A percentile compares a stretch with the other conserved stretches of the same genome.
Conservation (phyloP, 768 basidiomycete species). For the Auricularia heimuer region DNA sequence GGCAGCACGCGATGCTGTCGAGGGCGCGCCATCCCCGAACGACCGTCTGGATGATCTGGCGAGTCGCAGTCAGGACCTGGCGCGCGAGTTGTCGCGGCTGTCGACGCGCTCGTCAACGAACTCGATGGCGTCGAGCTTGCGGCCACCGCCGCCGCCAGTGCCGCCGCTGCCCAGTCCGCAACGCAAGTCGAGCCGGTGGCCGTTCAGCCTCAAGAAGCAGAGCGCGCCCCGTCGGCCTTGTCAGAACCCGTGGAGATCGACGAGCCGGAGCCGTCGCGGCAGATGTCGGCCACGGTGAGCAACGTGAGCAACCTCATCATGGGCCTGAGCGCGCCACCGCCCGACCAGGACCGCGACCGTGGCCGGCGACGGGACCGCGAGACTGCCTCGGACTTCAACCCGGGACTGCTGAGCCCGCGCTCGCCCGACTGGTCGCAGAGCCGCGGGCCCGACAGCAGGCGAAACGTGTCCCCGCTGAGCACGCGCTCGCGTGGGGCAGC, state of each 20-base stretch:
- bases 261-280: conserved; percentile 10
- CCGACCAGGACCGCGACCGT: neutral
- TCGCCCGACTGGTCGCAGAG: neutral
- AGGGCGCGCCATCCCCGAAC: neutral
- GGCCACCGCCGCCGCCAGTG: neutral
- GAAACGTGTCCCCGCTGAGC: conserved; percentile 51
- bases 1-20: conserved; percentile 15
- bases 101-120: conserved; percentile 1
- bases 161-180: neutral
- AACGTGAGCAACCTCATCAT: conserved; percentile 71
- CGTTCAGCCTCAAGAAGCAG: neutral
- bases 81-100: conserved; percentile 6
- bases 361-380: neutral
- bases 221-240: neutral
- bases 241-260: conserved; percentile 4
- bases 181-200: neutral
- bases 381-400: neutral
- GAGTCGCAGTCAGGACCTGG: neutral
- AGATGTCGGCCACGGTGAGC: conserved; percentile 60
- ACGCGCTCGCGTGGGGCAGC: conserved; percentile 28
- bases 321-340: conserved; percentile 45
- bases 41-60: conserved; percentile 1
- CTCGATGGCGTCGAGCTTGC: neutral
- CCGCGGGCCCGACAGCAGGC: conserved; percentile 17
- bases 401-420: neutral